phyloP scores from a whole-genome alignment of 768 basidiomycete species.

The Infundibulicybe gibba region DNA sequence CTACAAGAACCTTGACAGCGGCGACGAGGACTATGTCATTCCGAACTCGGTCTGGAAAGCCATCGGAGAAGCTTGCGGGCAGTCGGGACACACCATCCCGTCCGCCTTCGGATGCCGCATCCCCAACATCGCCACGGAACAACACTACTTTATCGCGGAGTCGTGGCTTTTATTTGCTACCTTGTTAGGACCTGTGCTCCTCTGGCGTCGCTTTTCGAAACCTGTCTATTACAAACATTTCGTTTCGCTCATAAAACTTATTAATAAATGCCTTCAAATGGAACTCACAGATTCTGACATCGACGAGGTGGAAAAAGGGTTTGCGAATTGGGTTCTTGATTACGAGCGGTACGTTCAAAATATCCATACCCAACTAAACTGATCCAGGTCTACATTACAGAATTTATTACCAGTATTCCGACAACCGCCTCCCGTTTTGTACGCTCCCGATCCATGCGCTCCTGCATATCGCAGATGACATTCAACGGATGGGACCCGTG shows the following conservation, averaged over 20 bases:
- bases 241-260: conserved; percentile 21
- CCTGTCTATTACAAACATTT: conserved; percentile 29
- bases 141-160: conserved; percentile 22
- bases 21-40: conserved; percentile 19
- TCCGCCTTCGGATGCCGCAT: conserved; percentile 20
- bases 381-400: no score
- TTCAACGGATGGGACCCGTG: no score
- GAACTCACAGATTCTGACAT: conserved; percentile 15
- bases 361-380: no score
- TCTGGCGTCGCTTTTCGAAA: conserved; percentile 15
- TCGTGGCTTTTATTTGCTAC: conserved; percentile 24
- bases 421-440: no score
- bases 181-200: conserved; percentile 25
- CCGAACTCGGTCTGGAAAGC: conserved; percentile 20
- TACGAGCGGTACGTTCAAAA: conserved; percentile 21
- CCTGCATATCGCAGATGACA: no score
- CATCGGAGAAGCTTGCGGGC: conserved; percentile 23
- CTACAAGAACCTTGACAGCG: conserved; percentile 21
- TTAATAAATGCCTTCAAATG: conserved; percentile 26
- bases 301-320: conserved; percentile 15
- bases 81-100: conserved; percentile 23
- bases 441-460: no score
- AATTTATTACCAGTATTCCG: no score
- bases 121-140: conserved; percentile 20
- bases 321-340: conserved; percentile 21